These are phyloP conservation scores for Aspergillus niger DNA, from an alignment of 2,329 filamentous ascomycete species.

Conservation along the genomic window DNA sequence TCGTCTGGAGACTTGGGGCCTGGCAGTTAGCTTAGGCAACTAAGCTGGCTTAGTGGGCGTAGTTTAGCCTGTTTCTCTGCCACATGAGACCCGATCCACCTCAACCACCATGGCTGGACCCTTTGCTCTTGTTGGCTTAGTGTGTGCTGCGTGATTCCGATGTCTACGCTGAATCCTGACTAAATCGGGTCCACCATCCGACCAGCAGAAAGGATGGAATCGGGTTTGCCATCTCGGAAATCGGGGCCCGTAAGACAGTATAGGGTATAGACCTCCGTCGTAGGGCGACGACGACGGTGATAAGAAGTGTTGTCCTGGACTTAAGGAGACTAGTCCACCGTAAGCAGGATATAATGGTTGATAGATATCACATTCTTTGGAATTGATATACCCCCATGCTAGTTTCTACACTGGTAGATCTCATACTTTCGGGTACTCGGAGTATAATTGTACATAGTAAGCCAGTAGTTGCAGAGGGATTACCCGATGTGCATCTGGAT, in stretches of 20 bases:
- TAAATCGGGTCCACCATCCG: constrained; percentile 14
- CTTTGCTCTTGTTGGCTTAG: constrained; percentile 12
- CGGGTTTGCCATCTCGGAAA: constrained; percentile 21
- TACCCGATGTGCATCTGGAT: not conserved
- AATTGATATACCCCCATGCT: not conserved
- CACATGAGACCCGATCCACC: constrained; percentile 22
- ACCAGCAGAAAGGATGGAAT: constrained; percentile 11
- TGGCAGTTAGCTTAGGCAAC: constrained; percentile 13
- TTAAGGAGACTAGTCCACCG: too few species aligned
- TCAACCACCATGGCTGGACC: constrained; percentile 11
- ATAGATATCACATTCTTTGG: not conserved
- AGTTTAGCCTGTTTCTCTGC: constrained; percentile 18
- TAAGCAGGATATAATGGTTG: not conserved
- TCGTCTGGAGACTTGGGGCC: not conserved
- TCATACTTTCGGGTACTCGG: not conserved
- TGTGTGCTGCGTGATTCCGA: not conserved
- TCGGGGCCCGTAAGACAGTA: constrained; percentile 2
- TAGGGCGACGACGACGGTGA: not conserved
- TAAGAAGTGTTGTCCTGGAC: too few species aligned
- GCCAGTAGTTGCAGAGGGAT: not conserved
- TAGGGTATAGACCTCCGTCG: not conserved
- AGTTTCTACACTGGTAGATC: not conserved
- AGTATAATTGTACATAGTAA: constrained; percentile 2
- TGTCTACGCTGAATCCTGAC: not conserved
- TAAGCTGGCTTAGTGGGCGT: constrained; percentile 10